phyloP scores from a whole-genome alignment of 805 yeast species.

The Kuraishia capsulata region DNA sequence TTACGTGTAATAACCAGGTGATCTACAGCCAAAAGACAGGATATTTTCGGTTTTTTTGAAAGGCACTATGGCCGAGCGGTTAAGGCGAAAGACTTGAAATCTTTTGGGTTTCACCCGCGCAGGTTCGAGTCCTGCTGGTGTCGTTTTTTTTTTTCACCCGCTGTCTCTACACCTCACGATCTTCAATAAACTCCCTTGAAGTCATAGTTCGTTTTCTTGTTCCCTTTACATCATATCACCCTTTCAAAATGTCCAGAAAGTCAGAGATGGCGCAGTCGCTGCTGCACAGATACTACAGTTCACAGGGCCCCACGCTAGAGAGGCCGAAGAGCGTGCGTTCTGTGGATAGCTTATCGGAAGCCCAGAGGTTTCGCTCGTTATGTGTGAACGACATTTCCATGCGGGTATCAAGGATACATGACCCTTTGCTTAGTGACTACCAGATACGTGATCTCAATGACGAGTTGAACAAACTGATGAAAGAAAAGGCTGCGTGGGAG shows the following conservation, averaged over 20 bases:
- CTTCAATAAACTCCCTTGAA: neutral
- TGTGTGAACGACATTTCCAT: constrained; percentile 56
- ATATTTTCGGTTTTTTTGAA: no score
- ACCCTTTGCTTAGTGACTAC: constrained; percentile 42
- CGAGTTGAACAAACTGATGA: constrained; percentile 52
- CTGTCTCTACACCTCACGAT: no score
- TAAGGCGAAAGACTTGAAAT: neutral
- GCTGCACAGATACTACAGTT: constrained; percentile 55
- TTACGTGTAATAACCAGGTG: no score
- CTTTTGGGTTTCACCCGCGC: neutral
- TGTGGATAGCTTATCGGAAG: constrained; percentile 49
- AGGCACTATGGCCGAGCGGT: neutral
- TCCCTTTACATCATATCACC: neutral
- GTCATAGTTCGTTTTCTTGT: neutral
- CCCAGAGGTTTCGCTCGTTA: constrained; percentile 61
- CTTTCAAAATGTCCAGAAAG: constrained; percentile 58
- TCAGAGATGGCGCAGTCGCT: constrained; percentile 69
- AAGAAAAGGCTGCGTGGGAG: constrained; percentile 75
- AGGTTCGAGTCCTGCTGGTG: neutral
- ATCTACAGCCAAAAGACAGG: no score
- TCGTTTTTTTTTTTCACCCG: neutral
- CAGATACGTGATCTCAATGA: constrained; percentile 72
- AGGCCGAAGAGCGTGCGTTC: constrained; percentile 54
- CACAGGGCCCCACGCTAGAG: constrained; percentile 37
- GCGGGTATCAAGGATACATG: constrained; percentile 55